Evolutionary conservation across 1,284 basidiomycete genomes (phyloP), one percentile per base, ranked within the genome.

Genomic region (Puccinia novopanici): DNA sequence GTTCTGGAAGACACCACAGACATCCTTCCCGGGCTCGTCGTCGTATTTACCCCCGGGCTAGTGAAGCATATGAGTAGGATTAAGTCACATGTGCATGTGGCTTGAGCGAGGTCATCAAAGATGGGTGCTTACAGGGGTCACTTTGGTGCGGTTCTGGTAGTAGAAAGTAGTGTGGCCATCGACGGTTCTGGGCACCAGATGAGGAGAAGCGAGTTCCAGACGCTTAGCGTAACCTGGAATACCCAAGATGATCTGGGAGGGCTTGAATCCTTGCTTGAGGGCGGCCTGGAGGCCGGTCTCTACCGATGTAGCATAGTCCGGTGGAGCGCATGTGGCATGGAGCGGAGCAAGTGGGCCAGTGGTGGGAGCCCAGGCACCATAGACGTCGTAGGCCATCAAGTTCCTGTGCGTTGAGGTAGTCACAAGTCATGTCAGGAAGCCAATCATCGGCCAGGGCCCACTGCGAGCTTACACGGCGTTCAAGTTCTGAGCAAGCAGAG

Each of bases 331-430:
- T 19, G 71, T 74, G 17, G 15, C 52, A 42, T 55, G 34, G 3
- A 80, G 13, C 0, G 79, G 71, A 6, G 48, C 57, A 5, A 74
- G 0, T 3, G 71, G 71, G 19, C 79, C 79, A 10, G 79, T 80
- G 3, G 57, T 80, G 0, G 59, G 13, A 22, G 79, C 30, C 71
- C 71, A 80, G 22, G 45, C n/a, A 30, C 79, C 79, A 19, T 50
- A 80, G 30, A 72, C 70, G 50, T 73, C 77, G 45, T 80, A 80
- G 9, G 68, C 68, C 77, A 80, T 80, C 13, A 80, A n/a, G n/a
- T n/a, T n/a, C n/a, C n/a, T n/a, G n/a, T n/a, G n/a, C n/a, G n/a
- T n/a, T n/a, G n/a, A n/a, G 40, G 34, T 80, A 40, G 42, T 15
- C 8, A 12, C 40, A 24, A 37, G n/a, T 45, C 6, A 12, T 10